Conservation (phyloP, 345 rosid species). For the Zanthoxylum bungeanum region DNA sequence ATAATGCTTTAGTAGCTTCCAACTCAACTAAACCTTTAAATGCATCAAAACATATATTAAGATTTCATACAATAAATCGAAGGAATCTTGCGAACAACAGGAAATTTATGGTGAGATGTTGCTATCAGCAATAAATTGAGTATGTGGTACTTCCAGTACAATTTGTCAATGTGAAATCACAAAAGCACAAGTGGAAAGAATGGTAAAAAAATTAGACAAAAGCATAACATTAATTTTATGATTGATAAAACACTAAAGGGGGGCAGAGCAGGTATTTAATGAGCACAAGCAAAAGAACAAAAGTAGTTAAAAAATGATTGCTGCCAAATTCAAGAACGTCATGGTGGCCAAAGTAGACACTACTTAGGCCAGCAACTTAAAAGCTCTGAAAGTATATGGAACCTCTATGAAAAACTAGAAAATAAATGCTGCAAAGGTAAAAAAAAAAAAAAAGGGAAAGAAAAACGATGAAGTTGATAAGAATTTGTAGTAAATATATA, state of each 20-base stretch:
- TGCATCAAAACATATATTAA: slow-evolving; percentile 5
- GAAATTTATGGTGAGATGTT: slow-evolving; percentile 11
- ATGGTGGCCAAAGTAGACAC: slow-evolving; percentile 1
- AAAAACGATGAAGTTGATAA: background rate
- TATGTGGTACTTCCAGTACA: slow-evolving; percentile 7
- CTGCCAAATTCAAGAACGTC: slow-evolving; percentile 1
- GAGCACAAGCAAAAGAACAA: background rate
- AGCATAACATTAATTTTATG: background rate
- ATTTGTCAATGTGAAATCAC: background rate
- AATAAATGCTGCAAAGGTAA: background rate
- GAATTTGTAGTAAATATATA: background rate
- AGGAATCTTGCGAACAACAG: background rate
- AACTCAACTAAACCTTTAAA: slow-evolving; percentile 10
- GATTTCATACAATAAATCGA: slow-evolving; percentile 3
- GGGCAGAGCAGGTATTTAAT: background rate
- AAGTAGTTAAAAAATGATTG: background rate
- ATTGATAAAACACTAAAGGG: background rate
- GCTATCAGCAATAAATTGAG: slow-evolving; percentile 24
- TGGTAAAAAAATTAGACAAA: slow-evolving; percentile 1
- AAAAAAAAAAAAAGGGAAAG: background rate
- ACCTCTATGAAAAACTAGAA: background rate
- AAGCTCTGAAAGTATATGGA: background rate
- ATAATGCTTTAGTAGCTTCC: background rate
- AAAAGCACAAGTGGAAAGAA: slow-evolving; percentile 2
- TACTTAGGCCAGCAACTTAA: background rate